These are phyloP conservation scores for Nemania serpens DNA, from an alignment of 2,329 filamentous ascomycete genomes.

Conservation along the genomic window DNA sequence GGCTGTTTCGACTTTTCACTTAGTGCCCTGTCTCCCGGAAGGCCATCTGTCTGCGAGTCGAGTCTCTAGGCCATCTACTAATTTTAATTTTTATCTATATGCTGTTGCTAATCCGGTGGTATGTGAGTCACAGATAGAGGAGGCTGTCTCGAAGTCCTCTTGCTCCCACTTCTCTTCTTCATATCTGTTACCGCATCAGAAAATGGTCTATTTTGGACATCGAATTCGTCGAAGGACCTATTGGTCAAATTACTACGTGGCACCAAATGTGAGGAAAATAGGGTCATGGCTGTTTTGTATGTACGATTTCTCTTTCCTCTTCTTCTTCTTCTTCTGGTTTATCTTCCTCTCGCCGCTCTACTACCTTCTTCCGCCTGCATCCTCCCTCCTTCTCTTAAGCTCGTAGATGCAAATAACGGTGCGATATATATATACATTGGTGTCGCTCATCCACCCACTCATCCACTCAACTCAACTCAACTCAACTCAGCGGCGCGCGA, in stretches of 20 bases:
- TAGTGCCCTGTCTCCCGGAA: background rate
- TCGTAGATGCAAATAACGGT: constrained; percentile 23
- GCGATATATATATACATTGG: constrained; percentile 37
- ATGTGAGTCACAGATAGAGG: no score
- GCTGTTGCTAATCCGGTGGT: no score
- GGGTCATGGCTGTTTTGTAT: background rate
- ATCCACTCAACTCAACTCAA: constrained; percentile 9
- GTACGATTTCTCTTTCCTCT: background rate
- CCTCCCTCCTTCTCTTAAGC: constrained; percentile 9
- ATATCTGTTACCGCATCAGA: no score
- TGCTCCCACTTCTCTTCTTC: no score
- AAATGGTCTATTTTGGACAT: no score
- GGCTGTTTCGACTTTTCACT: no score
- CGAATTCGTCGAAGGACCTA: no score
- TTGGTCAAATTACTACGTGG: no score
- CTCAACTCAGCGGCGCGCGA: no score
- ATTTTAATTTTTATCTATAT: no score
- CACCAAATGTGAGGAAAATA: background rate
- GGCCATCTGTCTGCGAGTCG: background rate
- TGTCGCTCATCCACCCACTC: background rate
- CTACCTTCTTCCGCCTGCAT: constrained; percentile 6
- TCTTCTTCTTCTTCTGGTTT: background rate
- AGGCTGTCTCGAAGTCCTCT: no score
- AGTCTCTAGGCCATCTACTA: no score
- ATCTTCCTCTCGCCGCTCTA: background rate